Evolutionary conservation across 2,329 filamentous ascomycete genomes (phyloP).

Genomic region (Monosporascus sp.): DNA sequence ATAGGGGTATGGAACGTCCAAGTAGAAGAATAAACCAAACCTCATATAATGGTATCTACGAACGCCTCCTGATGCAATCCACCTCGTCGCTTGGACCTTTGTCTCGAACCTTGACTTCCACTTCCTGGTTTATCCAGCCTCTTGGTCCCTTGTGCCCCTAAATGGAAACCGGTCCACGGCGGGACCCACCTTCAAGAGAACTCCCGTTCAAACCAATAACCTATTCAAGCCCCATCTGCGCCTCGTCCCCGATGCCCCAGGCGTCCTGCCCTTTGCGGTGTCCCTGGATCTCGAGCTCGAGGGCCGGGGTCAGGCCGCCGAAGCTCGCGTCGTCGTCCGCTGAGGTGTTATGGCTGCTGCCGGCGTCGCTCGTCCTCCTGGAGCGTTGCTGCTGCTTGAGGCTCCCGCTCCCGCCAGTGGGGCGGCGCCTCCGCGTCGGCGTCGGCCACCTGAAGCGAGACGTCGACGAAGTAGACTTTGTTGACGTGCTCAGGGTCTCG

Average conservation of each 20-base stretch:
- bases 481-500: slow-evolving; percentile 24
- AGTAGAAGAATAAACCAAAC: background rate
- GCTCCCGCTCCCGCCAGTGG: slow-evolving; percentile 15
- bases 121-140: too few species aligned
- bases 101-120: too few species aligned
- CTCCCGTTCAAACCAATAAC: background rate
- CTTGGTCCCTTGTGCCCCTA: too few species aligned
- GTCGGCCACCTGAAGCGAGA: slow-evolving; percentile 1
- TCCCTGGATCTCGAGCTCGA: slow-evolving; percentile 50
- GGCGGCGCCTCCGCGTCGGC: slow-evolving; percentile 17
- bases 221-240: slow-evolving; percentile 75
- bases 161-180: too few species aligned
- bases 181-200: background rate
- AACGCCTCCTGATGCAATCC: background rate
- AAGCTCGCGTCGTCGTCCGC: slow-evolving; percentile 16
- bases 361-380: slow-evolving; percentile 37
- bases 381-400: slow-evolving; percentile 29
- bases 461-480: slow-evolving; percentile 22
- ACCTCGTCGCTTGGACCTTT: too few species aligned
- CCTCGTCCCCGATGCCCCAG: slow-evolving; percentile 81
- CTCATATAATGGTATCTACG: background rate
- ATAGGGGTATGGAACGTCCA: too few species aligned
- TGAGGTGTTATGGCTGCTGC: slow-evolving; percentile 34
- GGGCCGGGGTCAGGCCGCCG: slow-evolving; percentile 23
- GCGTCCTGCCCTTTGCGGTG: slow-evolving; percentile 50